These are phyloP conservation scores for Apiotrichum laibachii DNA, from an alignment of 1,284 basidiomycete species.

Conservation along the genomic window DNA sequence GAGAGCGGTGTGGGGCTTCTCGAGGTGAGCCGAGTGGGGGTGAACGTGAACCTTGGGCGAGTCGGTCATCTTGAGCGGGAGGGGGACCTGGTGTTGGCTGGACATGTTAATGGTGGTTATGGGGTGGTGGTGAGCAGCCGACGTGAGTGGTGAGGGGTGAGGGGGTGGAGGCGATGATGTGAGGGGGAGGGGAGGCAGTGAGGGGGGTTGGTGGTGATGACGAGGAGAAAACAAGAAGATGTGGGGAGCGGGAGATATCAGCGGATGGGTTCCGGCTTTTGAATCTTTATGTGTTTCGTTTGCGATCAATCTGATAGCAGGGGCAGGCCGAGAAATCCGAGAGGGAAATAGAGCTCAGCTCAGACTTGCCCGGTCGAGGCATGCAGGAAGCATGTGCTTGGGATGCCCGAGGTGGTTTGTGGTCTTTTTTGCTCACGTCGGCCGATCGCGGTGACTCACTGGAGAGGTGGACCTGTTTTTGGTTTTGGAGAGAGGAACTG, in stretches of 20 bases:
- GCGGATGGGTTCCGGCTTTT: too few relatives aligned
- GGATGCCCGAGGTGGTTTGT: neutral
- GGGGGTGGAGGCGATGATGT: neutral
- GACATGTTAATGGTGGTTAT: neutral
- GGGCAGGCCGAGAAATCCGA: neutral
- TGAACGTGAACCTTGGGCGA: conserved; percentile 25
- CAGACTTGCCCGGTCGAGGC: too few relatives aligned
- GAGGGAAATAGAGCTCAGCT: neutral
- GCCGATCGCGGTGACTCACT: neutral
- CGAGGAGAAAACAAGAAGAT: neutral
- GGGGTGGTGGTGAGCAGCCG: neutral
- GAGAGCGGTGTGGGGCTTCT: conserved; percentile 10
- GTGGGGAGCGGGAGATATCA: neutral
- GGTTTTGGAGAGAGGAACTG: neutral
- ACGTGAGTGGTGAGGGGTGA: neutral
- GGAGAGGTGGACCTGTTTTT: neutral
- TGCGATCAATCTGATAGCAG: too few relatives aligned
- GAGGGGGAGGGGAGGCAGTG: neutral
- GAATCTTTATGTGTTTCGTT: too few relatives aligned
- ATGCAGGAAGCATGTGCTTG: too few relatives aligned
- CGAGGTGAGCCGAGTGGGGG: conserved; percentile 23
- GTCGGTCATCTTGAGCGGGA: conserved; percentile 11
- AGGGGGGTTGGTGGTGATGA: neutral
- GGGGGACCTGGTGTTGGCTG: neutral
- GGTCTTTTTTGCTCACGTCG: neutral